Percentiles rank a stretch among this genome's conserved stretches.
These are phyloP conservation scores for Aspergillus terreus DNA, from an alignment of 2,329 filamentous ascomycete genomes.

Conservation along the genomic window DNA sequence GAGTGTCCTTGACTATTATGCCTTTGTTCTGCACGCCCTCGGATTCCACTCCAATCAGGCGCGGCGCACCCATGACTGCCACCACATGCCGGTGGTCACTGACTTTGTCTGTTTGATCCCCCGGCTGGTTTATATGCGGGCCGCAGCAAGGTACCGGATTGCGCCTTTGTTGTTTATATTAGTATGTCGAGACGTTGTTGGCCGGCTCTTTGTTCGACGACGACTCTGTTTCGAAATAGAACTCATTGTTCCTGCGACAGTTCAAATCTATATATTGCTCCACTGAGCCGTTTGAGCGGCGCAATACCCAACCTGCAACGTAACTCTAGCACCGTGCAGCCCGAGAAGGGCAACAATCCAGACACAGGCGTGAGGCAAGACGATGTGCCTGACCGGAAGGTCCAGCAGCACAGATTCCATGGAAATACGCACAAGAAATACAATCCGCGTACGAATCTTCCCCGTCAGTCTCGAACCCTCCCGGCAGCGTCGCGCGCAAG, in stretches of 20 bases:
- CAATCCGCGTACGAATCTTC: conserved; percentile 15
- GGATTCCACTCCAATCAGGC: not conserved
- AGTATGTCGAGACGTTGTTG: not conserved
- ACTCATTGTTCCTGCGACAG: not conserved
- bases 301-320: not conserved
- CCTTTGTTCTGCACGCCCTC: not conserved
- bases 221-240: not conserved
- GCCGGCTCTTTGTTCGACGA: not conserved
- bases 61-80: not conserved
- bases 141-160: not conserved
- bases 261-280: not conserved
- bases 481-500: conserved; percentile 10
- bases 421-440: conserved; percentile 19
- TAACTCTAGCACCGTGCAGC: not conserved
- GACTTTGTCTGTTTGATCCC: not conserved
- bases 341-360: too few relatives aligned
- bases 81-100: not conserved
- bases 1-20: not conserved
- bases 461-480: conserved; percentile 11
- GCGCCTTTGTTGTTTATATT: not conserved
- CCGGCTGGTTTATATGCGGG: not conserved
- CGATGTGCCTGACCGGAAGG: conserved; percentile 16
- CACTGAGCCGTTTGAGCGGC: not conserved
- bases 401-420: conserved; percentile 14
- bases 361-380: not conserved